Percentiles rank a stretch among this genome's conserved stretches.
Conservation (phyloP, 306 rosid genomes). For the Acacia acuminata region DNA sequence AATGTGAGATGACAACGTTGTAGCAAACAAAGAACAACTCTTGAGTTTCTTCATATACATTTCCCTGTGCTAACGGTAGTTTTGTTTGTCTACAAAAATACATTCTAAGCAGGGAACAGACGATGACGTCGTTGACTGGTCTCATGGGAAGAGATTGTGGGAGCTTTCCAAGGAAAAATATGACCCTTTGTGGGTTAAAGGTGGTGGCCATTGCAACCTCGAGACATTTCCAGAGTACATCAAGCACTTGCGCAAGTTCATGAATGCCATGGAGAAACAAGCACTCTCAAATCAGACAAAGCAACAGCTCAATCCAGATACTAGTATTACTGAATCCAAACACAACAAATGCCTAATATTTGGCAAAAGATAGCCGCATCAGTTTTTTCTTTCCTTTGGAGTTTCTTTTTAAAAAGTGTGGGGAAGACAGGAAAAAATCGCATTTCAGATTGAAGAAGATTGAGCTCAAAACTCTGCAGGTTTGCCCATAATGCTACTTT, state of each 20-base stretch:
- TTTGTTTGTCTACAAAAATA: conserved; percentile 33
- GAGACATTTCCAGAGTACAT: conserved; percentile 94
- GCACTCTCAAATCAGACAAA: conserved; percentile 41
- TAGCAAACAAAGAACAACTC: not conserved
- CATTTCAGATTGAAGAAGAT: conserved; percentile 34
- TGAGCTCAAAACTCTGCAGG: conserved; percentile 21
- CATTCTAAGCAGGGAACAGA: conserved; percentile 79
- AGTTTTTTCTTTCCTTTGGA: not conserved
- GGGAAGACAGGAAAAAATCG: conserved; percentile 28
- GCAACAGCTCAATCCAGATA: conserved; percentile 64
- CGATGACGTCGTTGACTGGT: conserved; percentile 90
- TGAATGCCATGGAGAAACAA: conserved; percentile 88
- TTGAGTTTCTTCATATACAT: not conserved
- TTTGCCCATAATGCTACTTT: conserved; percentile 17
- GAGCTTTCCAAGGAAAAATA: conserved; percentile 94
- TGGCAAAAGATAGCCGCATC: conserved; percentile 51
- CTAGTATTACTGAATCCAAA: conserved; percentile 77
- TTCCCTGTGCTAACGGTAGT: conserved; percentile 23
- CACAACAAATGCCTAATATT: conserved; percentile 93
- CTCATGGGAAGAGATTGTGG: conserved; percentile 97
- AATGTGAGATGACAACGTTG: not conserved
- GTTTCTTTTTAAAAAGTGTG: conserved; percentile 11
- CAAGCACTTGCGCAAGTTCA: conserved; percentile 86
- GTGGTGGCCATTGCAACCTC: conserved; percentile 98
- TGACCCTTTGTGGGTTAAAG: conserved; percentile 96